phyloP scores from a whole-genome alignment of 192 early-diverging fungal species.

The Dissophora globulifera region DNA sequence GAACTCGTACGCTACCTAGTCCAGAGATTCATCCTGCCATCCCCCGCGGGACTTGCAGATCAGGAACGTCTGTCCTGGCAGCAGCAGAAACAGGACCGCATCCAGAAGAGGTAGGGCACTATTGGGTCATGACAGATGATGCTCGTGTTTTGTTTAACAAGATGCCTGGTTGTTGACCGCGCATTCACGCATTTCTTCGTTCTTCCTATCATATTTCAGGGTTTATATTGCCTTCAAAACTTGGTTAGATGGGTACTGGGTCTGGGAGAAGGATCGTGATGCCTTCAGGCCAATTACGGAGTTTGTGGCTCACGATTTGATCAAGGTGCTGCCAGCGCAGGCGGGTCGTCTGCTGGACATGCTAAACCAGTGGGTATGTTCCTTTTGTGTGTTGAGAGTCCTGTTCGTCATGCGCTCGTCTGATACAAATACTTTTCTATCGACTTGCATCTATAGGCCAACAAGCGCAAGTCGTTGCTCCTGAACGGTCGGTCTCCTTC shows the following conservation, averaged over 20 bases:
- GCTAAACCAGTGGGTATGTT: slow-evolving; percentile 63
- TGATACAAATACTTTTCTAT: background rate
- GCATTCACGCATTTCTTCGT: no score
- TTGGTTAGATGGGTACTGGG: slow-evolving; percentile 85
- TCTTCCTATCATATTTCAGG: slow-evolving; percentile 39
- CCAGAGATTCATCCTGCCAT: slow-evolving; percentile 70
- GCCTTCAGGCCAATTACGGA: slow-evolving; percentile 57
- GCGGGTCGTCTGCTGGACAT: slow-evolving; percentile 61
- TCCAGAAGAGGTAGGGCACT: slow-evolving; percentile 41
- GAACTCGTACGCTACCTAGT: slow-evolving; percentile 73
- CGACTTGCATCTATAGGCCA: slow-evolving; percentile 5
- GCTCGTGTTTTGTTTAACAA: no score
- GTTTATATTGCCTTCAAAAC: slow-evolving; percentile 83
- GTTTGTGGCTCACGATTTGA: slow-evolving; percentile 66
- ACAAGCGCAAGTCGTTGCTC: slow-evolving; percentile 13
- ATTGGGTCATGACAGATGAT: no score
- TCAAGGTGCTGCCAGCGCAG: slow-evolving; percentile 51
- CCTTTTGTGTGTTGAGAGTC: background rate
- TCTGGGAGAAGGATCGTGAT: slow-evolving; percentile 63
- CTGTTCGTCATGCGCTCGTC: no score
- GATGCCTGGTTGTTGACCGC: no score
- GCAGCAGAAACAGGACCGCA: slow-evolving; percentile 47
- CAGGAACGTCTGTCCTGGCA: slow-evolving; percentile 70
- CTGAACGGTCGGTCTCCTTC: slow-evolving; percentile 3
- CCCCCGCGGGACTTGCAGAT: slow-evolving; percentile 61